phyloP scores from a whole-genome alignment of 495 filamentous ascomycete species.

The Stereocaulon alpinum region DNA sequence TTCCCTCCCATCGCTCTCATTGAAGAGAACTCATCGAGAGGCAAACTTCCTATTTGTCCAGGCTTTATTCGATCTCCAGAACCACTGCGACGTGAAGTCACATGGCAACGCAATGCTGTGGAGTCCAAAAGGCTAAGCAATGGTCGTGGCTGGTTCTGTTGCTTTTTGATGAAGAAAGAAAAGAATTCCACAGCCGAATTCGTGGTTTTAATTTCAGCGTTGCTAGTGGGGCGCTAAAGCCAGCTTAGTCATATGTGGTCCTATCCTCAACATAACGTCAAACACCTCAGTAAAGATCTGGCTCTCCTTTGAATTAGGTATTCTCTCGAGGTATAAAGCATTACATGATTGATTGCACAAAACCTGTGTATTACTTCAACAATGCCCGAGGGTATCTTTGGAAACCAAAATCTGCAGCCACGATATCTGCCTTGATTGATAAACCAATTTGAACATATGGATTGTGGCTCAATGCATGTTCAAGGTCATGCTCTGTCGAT shows the following conservation, averaged over 20 bases:
- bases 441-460: no score
- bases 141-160: slow-evolving; percentile 58
- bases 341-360: no score
- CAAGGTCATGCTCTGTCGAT: background rate
- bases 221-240: background rate
- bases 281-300: no score
- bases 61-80: slow-evolving; percentile 48
- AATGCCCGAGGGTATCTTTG: no score
- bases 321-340: no score
- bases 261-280: no score
- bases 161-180: slow-evolving; percentile 43
- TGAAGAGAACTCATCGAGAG: slow-evolving; percentile 52
- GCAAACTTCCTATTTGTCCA: slow-evolving; percentile 53
- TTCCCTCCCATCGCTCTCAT: slow-evolving; percentile 54
- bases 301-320: no score
- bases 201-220: slow-evolving; percentile 9
- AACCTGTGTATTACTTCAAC: no score
- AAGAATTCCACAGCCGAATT: slow-evolving; percentile 25
- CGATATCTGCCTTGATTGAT: no score
- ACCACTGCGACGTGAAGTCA: slow-evolving; percentile 37
- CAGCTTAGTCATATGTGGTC: background rate
- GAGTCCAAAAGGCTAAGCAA: slow-evolving; percentile 38
- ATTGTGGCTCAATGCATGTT: background rate
- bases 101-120: slow-evolving; percentile 57
- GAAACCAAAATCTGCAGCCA: no score